phyloP scores from a whole-genome alignment of 495 filamentous ascomycete genomes.

The Neurospora sp. region DNA sequence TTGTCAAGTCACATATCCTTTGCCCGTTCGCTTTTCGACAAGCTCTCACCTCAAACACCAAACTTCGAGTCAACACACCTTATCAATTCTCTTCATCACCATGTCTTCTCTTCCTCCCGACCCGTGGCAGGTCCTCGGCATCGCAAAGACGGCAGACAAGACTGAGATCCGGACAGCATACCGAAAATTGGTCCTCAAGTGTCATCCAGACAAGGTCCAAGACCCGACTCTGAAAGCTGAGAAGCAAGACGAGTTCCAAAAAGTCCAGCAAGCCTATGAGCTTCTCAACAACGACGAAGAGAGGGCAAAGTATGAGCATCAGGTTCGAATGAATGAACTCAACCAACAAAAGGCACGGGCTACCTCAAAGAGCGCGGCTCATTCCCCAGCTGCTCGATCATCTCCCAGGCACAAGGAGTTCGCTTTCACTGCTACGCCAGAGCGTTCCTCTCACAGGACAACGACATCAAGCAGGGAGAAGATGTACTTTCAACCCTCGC shows the following conservation, averaged over 20 bases:
- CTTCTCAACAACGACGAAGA: constrained; percentile 69
- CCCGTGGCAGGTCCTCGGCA: constrained; percentile 73
- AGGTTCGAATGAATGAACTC: constrained; percentile 50
- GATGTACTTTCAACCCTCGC: constrained; percentile 26
- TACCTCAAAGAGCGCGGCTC: constrained; percentile 23
- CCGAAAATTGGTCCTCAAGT: constrained; percentile 86
- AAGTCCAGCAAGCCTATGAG: constrained; percentile 89
- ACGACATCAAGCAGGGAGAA: constrained; percentile 21
- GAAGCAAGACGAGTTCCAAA: constrained; percentile 81
- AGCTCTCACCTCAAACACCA: constrained; percentile 6
- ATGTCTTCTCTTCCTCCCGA: constrained; percentile 66
- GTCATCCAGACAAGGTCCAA: constrained; percentile 91
- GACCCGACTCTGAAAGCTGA: constrained; percentile 52
- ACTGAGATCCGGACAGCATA: constrained; percentile 70
- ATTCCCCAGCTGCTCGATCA: constrained; percentile 26
- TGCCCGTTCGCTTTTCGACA: background rate
- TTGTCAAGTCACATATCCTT: constrained; percentile 9
- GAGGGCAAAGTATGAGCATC: constrained; percentile 67
- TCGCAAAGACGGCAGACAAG: constrained; percentile 63
- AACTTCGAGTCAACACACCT: constrained; percentile 2
- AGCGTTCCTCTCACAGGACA: constrained; percentile 24
- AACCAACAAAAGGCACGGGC: constrained; percentile 14
- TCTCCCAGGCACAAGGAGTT: constrained; percentile 16
- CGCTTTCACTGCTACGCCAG: constrained; percentile 22
- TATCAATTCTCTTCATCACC: constrained; percentile 10